These are phyloP conservation scores for Lichtheimia ramosa DNA, from an alignment of 371 early-diverging fungal genomes.

Conservation along the genomic window DNA sequence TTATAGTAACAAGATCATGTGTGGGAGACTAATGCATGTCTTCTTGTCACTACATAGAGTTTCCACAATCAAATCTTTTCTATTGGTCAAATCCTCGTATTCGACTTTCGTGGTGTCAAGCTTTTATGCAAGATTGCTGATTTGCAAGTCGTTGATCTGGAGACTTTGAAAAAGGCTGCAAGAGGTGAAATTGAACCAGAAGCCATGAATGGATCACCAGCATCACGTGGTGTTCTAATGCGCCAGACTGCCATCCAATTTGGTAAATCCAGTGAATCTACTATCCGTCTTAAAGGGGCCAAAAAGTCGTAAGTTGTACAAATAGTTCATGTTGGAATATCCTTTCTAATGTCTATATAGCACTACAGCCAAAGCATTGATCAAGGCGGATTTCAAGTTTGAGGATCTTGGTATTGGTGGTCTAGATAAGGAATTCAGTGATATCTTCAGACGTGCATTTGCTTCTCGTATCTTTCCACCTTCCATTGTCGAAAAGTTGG, in stretches of 20 bases:
- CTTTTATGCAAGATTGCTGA: slow-evolving; percentile 57
- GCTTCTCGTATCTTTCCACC: slow-evolving; percentile 99
- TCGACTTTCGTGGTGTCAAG: slow-evolving; percentile 82
- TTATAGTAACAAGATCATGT: neutral
- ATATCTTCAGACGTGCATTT: slow-evolving; percentile 99
- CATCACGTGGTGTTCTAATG: slow-evolving; percentile 72
- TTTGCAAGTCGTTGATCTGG: slow-evolving; percentile 65
- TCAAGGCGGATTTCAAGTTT: slow-evolving; percentile 97
- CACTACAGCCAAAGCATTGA: slow-evolving; percentile 53
- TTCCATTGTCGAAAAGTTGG: slow-evolving; percentile 92
- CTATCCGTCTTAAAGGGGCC: slow-evolving; percentile 72
- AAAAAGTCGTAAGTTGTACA: slow-evolving; percentile 50
- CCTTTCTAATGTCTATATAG: neutral
- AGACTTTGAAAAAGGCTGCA: slow-evolving; percentile 43
- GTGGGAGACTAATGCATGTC: neutral
- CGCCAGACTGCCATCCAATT: slow-evolving; percentile 72
- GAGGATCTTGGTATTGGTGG: slow-evolving; percentile 99
- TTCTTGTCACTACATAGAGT: slow-evolving; percentile 18
- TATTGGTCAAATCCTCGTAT: slow-evolving; percentile 67
- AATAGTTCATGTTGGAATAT: neutral
- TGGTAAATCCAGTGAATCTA: slow-evolving; percentile 71
- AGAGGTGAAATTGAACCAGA: slow-evolving; percentile 42
- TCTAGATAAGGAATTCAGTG: slow-evolving; percentile 95
- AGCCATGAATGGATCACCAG: slow-evolving; percentile 18
- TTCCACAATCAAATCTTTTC: slow-evolving; percentile 81